Evolutionary conservation across 345 rosid species (phyloP), one percentile per base, ranked within the genome.

Genomic region (Garcia nutans): DNA sequence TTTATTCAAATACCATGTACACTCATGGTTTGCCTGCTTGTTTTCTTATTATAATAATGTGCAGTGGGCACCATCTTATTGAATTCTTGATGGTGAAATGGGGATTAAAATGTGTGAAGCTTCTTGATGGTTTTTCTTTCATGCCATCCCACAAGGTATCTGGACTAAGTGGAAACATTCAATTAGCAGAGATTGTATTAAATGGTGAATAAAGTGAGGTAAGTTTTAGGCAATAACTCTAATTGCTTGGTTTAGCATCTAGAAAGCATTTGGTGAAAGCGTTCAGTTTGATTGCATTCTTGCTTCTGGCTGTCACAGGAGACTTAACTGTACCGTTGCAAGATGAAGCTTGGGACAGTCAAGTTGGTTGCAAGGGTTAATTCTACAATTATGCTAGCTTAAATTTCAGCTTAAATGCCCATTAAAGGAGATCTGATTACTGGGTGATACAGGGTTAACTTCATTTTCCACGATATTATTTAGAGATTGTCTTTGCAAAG

Each of bases 11-110:
- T 57, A 17, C 17, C 56, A 24, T 64, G 49, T 66, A 26, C 16
- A n/a, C 47, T 58, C 37, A 6, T 8, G 42, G 24, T 37, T 41
- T 73, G 63, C n/a, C 20, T 42, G 20, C 60, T 8, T n/a, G 23
- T n/a, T 7, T 57, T 80, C 52, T 31, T 56, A 5, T 12, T 69
- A 42, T 50, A 45, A 54, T 73, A 28, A 42, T 77, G 28, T 85
- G 77, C 88, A 92, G 98, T 50, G 97, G 97, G 57, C 97, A 94
- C 84, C 95, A 91, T 88, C 95, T 94, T 58, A 89, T 94, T 62
- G 95, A 90, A 84, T 91, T 94, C 82, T 79, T 92, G 82, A 90
- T 94, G 97, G 88, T 79, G 73, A 92, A 92, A 82, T 94, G 97
- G 98, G 88, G 92, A 56, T 80, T 94, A 62, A 92, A 88, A 83